These are phyloP conservation scores for Leptomonas pyrrhocoris DNA, from an alignment of 208 protist genomes.

Conservation along the genomic window DNA sequence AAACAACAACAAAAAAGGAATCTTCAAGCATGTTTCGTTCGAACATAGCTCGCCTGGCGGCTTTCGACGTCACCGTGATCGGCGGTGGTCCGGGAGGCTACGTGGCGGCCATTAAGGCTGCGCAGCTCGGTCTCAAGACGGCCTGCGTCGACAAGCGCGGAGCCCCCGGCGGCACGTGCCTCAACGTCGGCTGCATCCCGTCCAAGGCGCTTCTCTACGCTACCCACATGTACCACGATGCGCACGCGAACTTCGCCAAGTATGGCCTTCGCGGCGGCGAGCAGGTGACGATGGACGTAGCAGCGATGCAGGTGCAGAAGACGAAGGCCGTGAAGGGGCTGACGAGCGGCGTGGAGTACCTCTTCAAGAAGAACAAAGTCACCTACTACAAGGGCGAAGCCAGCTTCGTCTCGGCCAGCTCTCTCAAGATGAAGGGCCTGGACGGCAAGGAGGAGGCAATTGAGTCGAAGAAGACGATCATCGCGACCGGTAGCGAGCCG, in stretches of 20 bases:
- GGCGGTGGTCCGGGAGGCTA: slow-evolving; percentile 99
- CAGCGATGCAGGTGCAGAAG: slow-evolving; percentile 97
- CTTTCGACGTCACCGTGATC: slow-evolving; percentile 98
- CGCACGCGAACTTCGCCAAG: slow-evolving; percentile 93
- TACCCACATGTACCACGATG: slow-evolving; percentile 97
- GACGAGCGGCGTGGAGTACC: slow-evolving; percentile 97
- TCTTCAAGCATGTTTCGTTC: slow-evolving; percentile 65
- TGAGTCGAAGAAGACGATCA: slow-evolving; percentile 97
- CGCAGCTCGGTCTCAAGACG: slow-evolving; percentile 98
- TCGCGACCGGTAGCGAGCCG: slow-evolving; percentile 98
- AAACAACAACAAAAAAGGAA: not conserved
- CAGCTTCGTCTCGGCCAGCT: slow-evolving; percentile 74
- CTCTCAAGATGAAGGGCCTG: slow-evolving; percentile 78
- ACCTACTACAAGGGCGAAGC: slow-evolving; percentile 96
- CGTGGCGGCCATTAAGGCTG: slow-evolving; percentile 99
- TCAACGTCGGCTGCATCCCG: slow-evolving; percentile 99
- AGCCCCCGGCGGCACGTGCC: slow-evolving; percentile 97
- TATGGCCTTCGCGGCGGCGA: slow-evolving; percentile 90
- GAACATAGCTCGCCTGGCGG: slow-evolving; percentile 43
- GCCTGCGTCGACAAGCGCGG: slow-evolving; percentile 99
- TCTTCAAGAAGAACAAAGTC: slow-evolving; percentile 99
- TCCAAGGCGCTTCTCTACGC: slow-evolving; percentile 99
- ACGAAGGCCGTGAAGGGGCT: slow-evolving; percentile 94
- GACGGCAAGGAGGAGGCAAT: slow-evolving; percentile 93
- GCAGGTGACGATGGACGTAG: slow-evolving; percentile 93